Base-by-base conservation (phyloP, 2,329 filamentous ascomycete species). In the Monosporascus ibericus region DNA sequence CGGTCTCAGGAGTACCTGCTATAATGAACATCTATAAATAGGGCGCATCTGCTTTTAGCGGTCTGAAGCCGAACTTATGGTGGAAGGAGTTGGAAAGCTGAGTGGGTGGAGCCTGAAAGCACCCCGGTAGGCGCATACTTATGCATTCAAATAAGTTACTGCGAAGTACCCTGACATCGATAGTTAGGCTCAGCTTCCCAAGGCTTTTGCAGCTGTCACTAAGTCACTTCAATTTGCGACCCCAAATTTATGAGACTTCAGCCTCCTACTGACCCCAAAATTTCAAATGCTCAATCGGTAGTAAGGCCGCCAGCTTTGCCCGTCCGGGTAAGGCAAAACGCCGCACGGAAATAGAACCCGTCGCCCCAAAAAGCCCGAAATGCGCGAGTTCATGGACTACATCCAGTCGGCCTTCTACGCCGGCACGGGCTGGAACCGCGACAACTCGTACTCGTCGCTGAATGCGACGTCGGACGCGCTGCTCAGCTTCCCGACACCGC, bases 381-480 rank as follows among this genome's bases (percentile, higher is more conserved):
- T 96, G 92, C 85, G 94, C 75, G 87, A 92, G 74, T 96, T 96
- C 77, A 95, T 96, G 90, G 91, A 95, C 74, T 92, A 95, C 76
- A 87, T 96, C 75, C 90, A 95, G 73, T 82, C 87, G 73, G 88
- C 90, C 65, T 96, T 96, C 74, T 89, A 90, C 70, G 80, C 88
- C 68, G 86, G 88, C 52, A 92, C 91, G 46, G 82, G 87, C 69
- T 96, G 92, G 92, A 88, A 92, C 68, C 80, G 84, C 65, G 90
- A 96, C 76, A 96, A 95, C 72, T 94, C 89, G 55, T 96, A 96
- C 74, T 86, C 89, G 61, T 84, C 86, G 59, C 77, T 96, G 65
- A 96, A 91, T 62, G 85, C 87, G 53, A 95, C 90, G 4, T 84
- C 90, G 47, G 83, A 90, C 75, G 88, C 89, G 58, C 80, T 99